These are phyloP conservation scores for Penicillium steckii DNA, from an alignment of 495 filamentous ascomycete species.

Conservation along the genomic window DNA sequence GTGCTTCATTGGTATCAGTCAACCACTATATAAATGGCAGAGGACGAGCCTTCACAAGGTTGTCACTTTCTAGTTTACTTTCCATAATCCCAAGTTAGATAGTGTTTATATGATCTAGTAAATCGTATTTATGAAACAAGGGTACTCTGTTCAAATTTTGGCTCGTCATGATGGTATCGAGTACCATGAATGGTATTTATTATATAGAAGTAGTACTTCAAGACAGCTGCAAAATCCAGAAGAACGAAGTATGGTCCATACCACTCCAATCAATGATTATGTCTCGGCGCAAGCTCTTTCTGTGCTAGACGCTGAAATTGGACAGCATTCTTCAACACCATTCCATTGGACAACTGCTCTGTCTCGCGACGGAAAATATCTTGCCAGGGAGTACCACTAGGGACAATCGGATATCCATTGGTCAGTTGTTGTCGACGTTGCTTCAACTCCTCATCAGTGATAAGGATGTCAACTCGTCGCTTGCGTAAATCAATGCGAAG, in stretches of 20 bases:
- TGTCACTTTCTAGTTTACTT: too few species aligned
- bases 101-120: too few species aligned
- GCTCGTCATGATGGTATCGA: too few species aligned
- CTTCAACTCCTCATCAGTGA: constrained; percentile 61
- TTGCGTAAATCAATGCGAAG: constrained; percentile 56
- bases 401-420: constrained; percentile 24
- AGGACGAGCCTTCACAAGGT: too few species aligned
- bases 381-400: constrained; percentile 46
- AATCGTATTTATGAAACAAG: too few species aligned
- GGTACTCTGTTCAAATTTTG: too few species aligned
- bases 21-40: too few species aligned
- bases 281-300: constrained; percentile 39
- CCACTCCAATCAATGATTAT: constrained; percentile 45
- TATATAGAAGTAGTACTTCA: neutral
- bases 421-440: constrained; percentile 54
- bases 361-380: constrained; percentile 52
- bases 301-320: constrained; percentile 55
- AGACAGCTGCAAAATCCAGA: neutral
- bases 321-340: constrained; percentile 50
- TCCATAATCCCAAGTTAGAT: too few species aligned
- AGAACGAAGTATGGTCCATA: too few species aligned
- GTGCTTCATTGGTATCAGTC: too few species aligned
- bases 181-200: neutral
- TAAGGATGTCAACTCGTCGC: constrained; percentile 51
- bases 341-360: constrained; percentile 50